Base-by-base conservation (phyloP, 2,329 filamentous ascomycete species). In the Colletotrichum orbiculare region DNA sequence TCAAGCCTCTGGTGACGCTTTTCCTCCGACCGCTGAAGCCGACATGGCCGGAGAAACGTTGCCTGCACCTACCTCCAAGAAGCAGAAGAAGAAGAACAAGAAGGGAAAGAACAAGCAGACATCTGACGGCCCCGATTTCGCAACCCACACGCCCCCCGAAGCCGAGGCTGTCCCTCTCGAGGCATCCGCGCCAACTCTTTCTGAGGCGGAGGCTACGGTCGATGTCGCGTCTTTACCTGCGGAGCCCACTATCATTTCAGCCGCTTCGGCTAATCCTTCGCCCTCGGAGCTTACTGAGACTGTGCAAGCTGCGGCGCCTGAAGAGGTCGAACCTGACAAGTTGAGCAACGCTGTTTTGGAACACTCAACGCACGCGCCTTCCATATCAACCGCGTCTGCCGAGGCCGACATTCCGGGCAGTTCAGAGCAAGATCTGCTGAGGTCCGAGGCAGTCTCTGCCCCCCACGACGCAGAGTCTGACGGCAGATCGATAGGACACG, bases 51-150 rank as follows among this genome's bases (percentile, higher is more conserved):
- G 37, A 7, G 64, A 54, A 12, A 45, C 41, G 8, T 15, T 52
- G 10, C 53, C 60, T 46, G 50, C 53, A 10, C 43, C 58, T 6
- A 55, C 67, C 38, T 55, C 60, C 54, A 70, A 67, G 39, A 69
- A 69, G 50, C 64, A 76, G 11, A 71, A 63, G 57, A 71, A 70
- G 58, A 71, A 70, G 52, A 67, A 25, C 25, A 25, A 68, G 43
- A 70, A 69, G 53, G 38, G 54, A 15, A 67, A 64, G 60, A 60
- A 69, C 35, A 46, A 52, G 17, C 63, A 64, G 48, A 58, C 59
- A n/a, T 60, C 46, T 8, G 60, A 69, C n/a, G 60, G 61, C 35
- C 17, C 58, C 38, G 8, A 54, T 13, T 55, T 33, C 13, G 38
- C 42, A 6, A 8, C 35, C n/a, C 55, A 54, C 42, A 58, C 45